phyloP scores from a whole-genome alignment of 768 basidiomycete genomes.

The Boletus rubroflammeus region DNA sequence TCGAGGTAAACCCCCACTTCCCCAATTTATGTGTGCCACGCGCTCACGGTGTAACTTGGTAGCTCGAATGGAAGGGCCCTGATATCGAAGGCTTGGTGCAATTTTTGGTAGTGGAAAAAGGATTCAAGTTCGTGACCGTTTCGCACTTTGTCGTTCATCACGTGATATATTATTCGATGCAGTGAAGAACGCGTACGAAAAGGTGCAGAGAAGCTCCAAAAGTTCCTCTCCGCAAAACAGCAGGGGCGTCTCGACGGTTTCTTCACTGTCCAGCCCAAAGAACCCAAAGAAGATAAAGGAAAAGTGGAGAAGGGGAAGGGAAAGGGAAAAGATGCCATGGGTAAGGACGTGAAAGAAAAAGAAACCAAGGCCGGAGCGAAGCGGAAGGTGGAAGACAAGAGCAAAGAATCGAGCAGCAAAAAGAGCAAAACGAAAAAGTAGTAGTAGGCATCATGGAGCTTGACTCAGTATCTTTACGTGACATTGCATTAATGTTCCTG shows the following conservation, averaged over 20 bases:
- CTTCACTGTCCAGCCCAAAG: slow-evolving; percentile 71
- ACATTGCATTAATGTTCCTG: not conserved
- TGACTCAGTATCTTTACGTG: not conserved
- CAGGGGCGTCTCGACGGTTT: slow-evolving; percentile 97
- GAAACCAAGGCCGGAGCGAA: slow-evolving; percentile 14
- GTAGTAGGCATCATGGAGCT: not conserved
- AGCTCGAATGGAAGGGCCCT: slow-evolving; percentile 94
- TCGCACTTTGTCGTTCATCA: not conserved
- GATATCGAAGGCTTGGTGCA: slow-evolving; percentile 92
- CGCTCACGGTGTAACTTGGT: slow-evolving; percentile 3
- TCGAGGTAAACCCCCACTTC: slow-evolving; percentile 58
- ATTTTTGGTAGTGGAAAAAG: slow-evolving; percentile 91
- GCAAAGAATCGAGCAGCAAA: slow-evolving; percentile 33
- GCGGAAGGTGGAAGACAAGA: slow-evolving; percentile 34
- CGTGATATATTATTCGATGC: slow-evolving; percentile 1
- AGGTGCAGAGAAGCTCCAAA: slow-evolving; percentile 89
- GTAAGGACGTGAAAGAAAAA: slow-evolving; percentile 18
- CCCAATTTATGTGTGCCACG: not conserved
- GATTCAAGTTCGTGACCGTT: slow-evolving; percentile 71
- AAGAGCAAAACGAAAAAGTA: slow-evolving; percentile 43
- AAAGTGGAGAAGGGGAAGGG: slow-evolving; percentile 43
- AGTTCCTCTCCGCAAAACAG: slow-evolving; percentile 84
- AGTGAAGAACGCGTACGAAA: slow-evolving; percentile 97
- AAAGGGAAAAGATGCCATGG: slow-evolving; percentile 50
- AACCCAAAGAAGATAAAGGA: slow-evolving; percentile 43